phyloP scores from a whole-genome alignment of 495 filamentous ascomycete species.

The Cercophora scortea region DNA sequence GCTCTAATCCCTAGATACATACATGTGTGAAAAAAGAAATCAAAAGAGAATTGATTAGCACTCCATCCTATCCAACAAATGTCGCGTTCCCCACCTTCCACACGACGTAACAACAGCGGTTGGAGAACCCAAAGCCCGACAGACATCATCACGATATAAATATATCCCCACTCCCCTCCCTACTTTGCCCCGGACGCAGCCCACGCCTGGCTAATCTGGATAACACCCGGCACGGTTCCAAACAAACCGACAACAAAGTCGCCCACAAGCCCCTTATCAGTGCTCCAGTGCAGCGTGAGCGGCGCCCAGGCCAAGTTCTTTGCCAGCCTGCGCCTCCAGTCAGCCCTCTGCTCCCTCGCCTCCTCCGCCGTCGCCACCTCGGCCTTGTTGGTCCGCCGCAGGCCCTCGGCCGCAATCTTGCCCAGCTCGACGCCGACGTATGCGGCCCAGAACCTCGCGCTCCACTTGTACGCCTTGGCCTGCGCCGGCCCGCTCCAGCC shows the following conservation, averaged over 20 bases:
- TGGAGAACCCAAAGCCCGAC: too few relatives aligned
- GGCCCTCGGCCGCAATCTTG: slow-evolving; percentile 46
- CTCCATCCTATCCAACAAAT: too few relatives aligned
- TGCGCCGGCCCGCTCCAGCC: slow-evolving; percentile 45
- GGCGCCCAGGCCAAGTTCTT: slow-evolving; percentile 49
- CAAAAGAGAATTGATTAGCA: too few relatives aligned
- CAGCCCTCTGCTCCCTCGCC: slow-evolving; percentile 26
- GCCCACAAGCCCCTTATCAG: slow-evolving; percentile 56
- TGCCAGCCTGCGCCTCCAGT: slow-evolving; percentile 38
- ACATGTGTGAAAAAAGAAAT: too few relatives aligned
- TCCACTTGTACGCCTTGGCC: slow-evolving; percentile 60
- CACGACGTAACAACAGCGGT: too few relatives aligned
- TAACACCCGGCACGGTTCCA: slow-evolving; percentile 55
- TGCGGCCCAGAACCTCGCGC: slow-evolving; percentile 67
- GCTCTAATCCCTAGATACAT: too few relatives aligned
- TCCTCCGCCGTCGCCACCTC: slow-evolving; percentile 35
- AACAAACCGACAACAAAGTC: slow-evolving; percentile 56
- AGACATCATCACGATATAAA: too few relatives aligned
- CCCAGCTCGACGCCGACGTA: slow-evolving; percentile 72
- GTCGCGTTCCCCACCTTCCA: too few relatives aligned
- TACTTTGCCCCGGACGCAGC: slow-evolving; percentile 11
- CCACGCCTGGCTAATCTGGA: slow-evolving; percentile 64
- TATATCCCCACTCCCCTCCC: too few relatives aligned
- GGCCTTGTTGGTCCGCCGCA: slow-evolving; percentile 21
- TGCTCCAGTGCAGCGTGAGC: slow-evolving; percentile 71